Percentiles rank a stretch among this genome's conserved stretches.
Evolutionary conservation across 2,329 filamentous ascomycete genomes (phyloP).

Genomic region (Fusarium pseudograminearum): DNA sequence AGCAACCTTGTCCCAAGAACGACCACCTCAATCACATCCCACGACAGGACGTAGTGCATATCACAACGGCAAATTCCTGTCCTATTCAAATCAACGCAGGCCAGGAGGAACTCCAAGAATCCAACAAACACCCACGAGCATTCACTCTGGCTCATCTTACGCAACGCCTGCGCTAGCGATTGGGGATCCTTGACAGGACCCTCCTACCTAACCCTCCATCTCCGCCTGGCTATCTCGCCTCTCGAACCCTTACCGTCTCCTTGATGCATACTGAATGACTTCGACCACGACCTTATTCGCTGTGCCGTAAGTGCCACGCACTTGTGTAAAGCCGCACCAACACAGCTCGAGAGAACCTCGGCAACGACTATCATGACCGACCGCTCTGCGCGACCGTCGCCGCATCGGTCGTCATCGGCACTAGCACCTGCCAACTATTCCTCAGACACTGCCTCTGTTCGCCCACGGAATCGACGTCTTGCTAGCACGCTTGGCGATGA

Average conservation of each 20-base stretch:
- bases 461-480: constrained; percentile 65
- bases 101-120: neutral
- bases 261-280: constrained; percentile 42
- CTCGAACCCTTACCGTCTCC: constrained; percentile 33
- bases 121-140: constrained; percentile 7
- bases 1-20: constrained; percentile 36
- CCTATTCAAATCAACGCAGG: neutral
- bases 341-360: constrained; percentile 46
- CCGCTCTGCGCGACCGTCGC: constrained; percentile 49
- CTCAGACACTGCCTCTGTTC: constrained; percentile 56
- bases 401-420: constrained; percentile 61
- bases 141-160: constrained; percentile 32
- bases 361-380: constrained; percentile 55
- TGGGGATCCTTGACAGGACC: constrained; percentile 22
- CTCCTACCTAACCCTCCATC: constrained; percentile 29
- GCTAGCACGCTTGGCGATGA: constrained; percentile 50
- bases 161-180: constrained; percentile 33
- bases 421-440: constrained; percentile 58
- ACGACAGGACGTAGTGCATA: constrained; percentile 23
- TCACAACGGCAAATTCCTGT: constrained; percentile 5
- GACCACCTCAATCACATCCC: constrained; percentile 36
- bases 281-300: constrained; percentile 26
- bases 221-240: constrained; percentile 38
- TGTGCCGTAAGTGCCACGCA: constrained; percentile 41
- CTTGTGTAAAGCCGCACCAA: constrained; percentile 51